phyloP scores from a whole-genome alignment of 345 rosid species.

The Melaleuca quinquenervia region DNA sequence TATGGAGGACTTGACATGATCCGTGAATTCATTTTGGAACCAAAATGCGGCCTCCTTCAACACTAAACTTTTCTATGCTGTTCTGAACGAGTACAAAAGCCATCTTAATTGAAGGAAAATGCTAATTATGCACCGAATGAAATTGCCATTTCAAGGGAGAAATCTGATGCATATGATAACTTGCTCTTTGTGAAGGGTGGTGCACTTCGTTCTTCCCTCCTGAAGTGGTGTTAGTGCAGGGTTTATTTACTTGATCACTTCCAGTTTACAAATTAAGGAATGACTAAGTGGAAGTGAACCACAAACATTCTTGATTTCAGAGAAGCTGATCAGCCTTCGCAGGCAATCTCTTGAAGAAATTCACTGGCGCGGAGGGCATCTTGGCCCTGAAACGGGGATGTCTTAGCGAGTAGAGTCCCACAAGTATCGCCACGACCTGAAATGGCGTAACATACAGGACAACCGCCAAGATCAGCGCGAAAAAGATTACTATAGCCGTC shows the following conservation, averaged over 20 bases:
- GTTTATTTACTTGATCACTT: not conserved
- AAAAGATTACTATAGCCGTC: slow-evolving; percentile 65
- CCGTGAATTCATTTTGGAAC: not conserved
- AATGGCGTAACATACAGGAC: slow-evolving; percentile 78
- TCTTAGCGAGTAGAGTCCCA: slow-evolving; percentile 69
- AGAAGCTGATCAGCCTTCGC: slow-evolving; percentile 78
- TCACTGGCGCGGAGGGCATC: slow-evolving; percentile 83
- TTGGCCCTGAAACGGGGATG: slow-evolving; percentile 89
- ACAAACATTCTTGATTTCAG: slow-evolving; percentile 9
- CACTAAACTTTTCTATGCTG: not conserved
- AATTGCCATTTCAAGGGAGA: not conserved
- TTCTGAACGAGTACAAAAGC: not conserved
- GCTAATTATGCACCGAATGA: not conserved
- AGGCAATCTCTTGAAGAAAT: slow-evolving; percentile 96
- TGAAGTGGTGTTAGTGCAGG: not conserved
- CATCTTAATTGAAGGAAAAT: not conserved
- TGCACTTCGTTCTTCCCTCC: not conserved
- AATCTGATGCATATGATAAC: not conserved
- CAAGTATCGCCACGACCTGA: slow-evolving; percentile 64
- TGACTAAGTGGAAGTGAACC: not conserved
- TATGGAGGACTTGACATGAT: not conserved
- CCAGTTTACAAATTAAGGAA: not conserved
- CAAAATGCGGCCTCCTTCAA: not conserved
- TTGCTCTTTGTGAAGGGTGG: not conserved
- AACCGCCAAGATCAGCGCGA: slow-evolving; percentile 67